Evolutionary conservation across 2,329 filamentous ascomycete genomes (phyloP).

Genomic region (Ceratocystis lukuohia): DNA sequence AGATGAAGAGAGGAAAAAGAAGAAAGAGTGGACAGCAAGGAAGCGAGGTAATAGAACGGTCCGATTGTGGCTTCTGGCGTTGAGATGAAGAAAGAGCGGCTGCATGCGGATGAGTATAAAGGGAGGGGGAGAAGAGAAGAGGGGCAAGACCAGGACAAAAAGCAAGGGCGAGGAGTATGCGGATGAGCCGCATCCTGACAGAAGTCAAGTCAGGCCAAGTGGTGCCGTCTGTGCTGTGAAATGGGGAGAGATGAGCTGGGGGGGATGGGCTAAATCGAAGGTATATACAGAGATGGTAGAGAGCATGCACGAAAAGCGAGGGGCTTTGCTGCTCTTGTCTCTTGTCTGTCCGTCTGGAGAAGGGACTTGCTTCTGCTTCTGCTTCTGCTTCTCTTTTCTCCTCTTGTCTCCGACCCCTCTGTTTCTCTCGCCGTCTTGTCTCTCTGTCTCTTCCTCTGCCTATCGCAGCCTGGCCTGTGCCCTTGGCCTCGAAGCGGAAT

Average conservation of each 20-base stretch:
- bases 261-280: neutral
- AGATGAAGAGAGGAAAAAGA: neutral
- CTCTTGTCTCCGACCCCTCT: no score
- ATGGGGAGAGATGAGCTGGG: neutral
- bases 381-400: neutral
- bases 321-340: neutral
- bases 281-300: no score
- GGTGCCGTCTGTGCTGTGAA: neutral
- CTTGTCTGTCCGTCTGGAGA: neutral
- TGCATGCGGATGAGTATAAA: neutral
- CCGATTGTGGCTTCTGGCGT: neutral
- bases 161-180: neutral
- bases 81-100: neutral
- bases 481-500: neutral
- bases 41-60: neutral
- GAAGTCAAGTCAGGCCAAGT: neutral
- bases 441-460: no score
- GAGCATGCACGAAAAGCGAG: neutral
- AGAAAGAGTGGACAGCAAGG: neutral
- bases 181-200: slow-evolving; percentile 6
- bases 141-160: neutral
- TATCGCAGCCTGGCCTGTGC: neutral
- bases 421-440: no score
- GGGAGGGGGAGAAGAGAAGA: neutral
- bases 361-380: neutral